Conservation (phyloP, 1,139 yeast genomes). For the Yamadazyma buinensis region DNA sequence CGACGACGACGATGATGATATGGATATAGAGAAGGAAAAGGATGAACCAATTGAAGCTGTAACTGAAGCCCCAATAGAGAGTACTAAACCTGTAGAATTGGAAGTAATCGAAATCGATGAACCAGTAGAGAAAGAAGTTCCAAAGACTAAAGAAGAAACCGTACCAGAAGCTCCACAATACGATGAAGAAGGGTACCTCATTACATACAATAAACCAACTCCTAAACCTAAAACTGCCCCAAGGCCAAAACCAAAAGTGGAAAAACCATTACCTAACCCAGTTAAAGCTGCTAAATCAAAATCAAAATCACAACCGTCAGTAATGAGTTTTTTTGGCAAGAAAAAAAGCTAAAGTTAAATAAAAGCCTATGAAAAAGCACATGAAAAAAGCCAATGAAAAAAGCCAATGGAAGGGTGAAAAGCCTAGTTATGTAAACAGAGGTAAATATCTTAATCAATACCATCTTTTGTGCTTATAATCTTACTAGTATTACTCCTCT, state of each 20-base stretch:
- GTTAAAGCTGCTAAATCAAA: constrained; percentile 10
- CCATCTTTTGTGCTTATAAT: too few relatives aligned
- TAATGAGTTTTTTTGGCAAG: constrained; percentile 39
- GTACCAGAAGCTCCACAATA: constrained; percentile 16
- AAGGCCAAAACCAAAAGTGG: constrained; percentile 8
- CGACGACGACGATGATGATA: constrained; percentile 13
- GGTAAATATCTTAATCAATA: not conserved
- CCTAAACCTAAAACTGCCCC: constrained; percentile 10
- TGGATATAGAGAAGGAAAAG: constrained; percentile 1
- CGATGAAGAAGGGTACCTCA: constrained; percentile 43
- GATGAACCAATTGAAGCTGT: not conserved
- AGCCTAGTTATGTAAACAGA: not conserved
- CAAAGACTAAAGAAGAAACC: constrained; percentile 3
- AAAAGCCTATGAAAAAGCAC: too few relatives aligned
- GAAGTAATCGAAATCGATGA: not conserved
- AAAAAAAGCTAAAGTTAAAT: too few relatives aligned
- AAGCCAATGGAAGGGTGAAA: too few relatives aligned
- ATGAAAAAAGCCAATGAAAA: too few relatives aligned
- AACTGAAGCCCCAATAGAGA: not conserved
- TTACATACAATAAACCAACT: constrained; percentile 22
- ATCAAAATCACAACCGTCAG: constrained; percentile 16
- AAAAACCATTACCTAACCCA: constrained; percentile 8
- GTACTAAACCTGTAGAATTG: not conserved
- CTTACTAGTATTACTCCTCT: not conserved
- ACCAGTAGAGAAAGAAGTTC: constrained; percentile 2